Conservation (phyloP, 1,284 basidiomycete genomes). For the Boletus mariae region DNA sequence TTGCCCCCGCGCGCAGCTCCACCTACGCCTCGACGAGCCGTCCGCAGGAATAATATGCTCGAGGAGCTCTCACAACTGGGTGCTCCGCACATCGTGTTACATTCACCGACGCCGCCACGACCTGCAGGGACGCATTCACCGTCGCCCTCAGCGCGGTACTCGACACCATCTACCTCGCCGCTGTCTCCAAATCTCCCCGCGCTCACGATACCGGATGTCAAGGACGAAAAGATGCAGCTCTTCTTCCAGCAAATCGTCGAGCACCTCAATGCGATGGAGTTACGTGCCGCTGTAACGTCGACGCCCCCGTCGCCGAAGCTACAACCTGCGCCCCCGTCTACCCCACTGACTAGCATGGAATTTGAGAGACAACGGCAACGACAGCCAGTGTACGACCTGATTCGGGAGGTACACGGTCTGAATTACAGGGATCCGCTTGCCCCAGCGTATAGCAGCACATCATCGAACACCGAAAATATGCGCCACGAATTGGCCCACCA, state of each 20-base stretch:
- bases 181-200: constrained; percentile 38
- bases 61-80: constrained; percentile 19
- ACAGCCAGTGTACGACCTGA: constrained; percentile 10
- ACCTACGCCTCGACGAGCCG: constrained; percentile 53
- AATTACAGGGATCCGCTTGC: constrained; percentile 12
- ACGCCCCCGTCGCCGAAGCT: constrained; percentile 21
- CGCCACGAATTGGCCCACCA: constrained; percentile 1
- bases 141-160: constrained; percentile 26
- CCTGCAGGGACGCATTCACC: constrained; percentile 20
- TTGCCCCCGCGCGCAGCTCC: constrained; percentile 54
- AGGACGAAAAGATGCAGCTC: constrained; percentile 66
- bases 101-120: constrained; percentile 31
- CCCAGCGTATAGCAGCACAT: constrained; percentile 1
- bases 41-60: constrained; percentile 13
- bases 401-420: background rate
- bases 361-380: constrained; percentile 15
- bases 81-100: constrained; percentile 29
- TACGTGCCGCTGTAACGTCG: constrained; percentile 31
- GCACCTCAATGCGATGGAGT: constrained; percentile 71
- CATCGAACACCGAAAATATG: constrained; percentile 2
- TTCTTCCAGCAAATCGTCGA: constrained; percentile 83
- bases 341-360: constrained; percentile 19
- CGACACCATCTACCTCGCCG: constrained; percentile 19
- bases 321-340: constrained; percentile 13
- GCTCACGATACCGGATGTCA: constrained; percentile 33